Evolutionary conservation across 2,329 filamentous ascomycete species (phyloP).

Genomic region (Colletotrichum phormii): DNA sequence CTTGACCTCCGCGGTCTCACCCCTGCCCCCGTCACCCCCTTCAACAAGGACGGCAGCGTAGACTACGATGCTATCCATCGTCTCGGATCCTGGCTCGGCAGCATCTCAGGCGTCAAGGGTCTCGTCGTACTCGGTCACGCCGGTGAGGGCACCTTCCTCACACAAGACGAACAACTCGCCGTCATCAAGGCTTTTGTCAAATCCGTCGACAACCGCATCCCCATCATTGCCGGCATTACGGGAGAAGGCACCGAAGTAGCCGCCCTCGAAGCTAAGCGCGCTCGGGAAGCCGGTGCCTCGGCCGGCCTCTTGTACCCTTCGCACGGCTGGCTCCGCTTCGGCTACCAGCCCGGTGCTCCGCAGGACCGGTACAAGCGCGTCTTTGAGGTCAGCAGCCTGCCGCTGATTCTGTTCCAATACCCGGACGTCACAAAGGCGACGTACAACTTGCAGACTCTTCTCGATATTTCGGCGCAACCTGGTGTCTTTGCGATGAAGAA

Average conservation of each 20-base stretch:
- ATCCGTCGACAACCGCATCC: constrained; percentile 61
- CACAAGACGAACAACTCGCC: constrained; percentile 58
- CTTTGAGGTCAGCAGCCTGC: constrained; percentile 60
- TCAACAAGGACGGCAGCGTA: constrained; percentile 58
- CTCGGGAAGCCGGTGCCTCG: constrained; percentile 60
- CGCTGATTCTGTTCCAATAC: constrained; percentile 65
- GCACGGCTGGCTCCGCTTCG: constrained; percentile 66
- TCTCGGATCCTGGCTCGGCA: constrained; percentile 64
- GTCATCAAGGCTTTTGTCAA: constrained; percentile 65
- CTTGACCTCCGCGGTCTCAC: constrained; percentile 62
- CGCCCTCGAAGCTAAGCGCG: constrained; percentile 61
- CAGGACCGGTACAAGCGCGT: constrained; percentile 63
- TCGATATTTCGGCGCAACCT: constrained; percentile 63
- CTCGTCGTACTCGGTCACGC: constrained; percentile 66
- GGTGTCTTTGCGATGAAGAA: constrained; percentile 69
- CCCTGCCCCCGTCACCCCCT: constrained; percentile 63
- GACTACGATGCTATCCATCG: constrained; percentile 65
- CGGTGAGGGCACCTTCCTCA: constrained; percentile 65
- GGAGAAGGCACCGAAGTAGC: constrained; percentile 65
- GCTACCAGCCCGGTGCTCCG: constrained; percentile 63
- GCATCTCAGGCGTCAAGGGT: constrained; percentile 62
- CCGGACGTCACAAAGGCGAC: constrained; percentile 65
- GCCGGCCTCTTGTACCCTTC: constrained; percentile 65
- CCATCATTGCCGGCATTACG: constrained; percentile 65
- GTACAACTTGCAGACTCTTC: constrained; percentile 62